Conservation (phyloP, 176 grass and related monocot genomes). For the Triticum dicoccoides region DNA sequence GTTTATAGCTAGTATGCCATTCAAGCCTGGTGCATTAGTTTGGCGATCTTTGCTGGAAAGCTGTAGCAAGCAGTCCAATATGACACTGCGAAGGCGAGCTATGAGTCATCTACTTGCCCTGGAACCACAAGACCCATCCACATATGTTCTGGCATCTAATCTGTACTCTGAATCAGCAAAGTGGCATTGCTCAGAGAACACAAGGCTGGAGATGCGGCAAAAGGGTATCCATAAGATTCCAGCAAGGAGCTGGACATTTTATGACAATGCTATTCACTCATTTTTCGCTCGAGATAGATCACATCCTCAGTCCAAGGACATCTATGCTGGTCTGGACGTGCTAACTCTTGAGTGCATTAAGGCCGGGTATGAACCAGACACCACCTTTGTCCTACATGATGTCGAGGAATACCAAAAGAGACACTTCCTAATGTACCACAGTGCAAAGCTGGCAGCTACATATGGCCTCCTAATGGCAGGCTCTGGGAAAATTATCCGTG, state of each 20-base stretch:
- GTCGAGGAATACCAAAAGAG: constrained; percentile 76
- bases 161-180: constrained; percentile 58
- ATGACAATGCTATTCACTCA: constrained; percentile 42
- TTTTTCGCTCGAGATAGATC: constrained; percentile 69
- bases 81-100: constrained; percentile 28
- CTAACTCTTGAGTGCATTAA: constrained; percentile 65
- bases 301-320: constrained; percentile 60
- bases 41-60: constrained; percentile 71
- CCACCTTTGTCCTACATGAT: constrained; percentile 67
- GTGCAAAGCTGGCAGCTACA: constrained; percentile 56
- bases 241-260: constrained; percentile 61
- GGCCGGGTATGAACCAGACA: constrained; percentile 63
- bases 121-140: constrained; percentile 53
- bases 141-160: constrained; percentile 52
- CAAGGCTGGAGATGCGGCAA: constrained; percentile 53
- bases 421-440: constrained; percentile 76
- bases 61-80: constrained; percentile 40
- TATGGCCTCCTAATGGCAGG: constrained; percentile 53
- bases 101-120: constrained; percentile 42
- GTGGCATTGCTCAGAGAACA: constrained; percentile 59
- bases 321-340: constrained; percentile 62
- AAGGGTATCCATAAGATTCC: constrained; percentile 63
- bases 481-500: constrained; percentile 19
- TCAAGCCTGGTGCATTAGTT: constrained; percentile 46
- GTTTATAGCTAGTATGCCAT: constrained; percentile 49